Evolutionary conservation across 805 yeast genomes (phyloP), one percentile per base, ranked within the genome.

Genomic region (Wickerhamomyces bovis): DNA sequence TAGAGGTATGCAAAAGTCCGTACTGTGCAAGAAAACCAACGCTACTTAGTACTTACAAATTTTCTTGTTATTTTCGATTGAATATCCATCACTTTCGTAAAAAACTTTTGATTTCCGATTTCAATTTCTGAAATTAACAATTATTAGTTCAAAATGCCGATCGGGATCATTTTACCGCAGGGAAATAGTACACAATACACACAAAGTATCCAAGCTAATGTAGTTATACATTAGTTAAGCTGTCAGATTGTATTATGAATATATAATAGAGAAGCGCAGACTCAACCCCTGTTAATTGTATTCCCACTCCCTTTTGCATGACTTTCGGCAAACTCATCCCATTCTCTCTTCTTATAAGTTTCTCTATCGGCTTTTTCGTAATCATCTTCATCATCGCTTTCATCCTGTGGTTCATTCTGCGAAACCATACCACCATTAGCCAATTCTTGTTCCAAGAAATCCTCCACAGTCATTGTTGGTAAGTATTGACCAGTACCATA

Each of bases 381-480:
- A 51, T 84, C 78, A 51, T 85, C 89, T 47, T 83, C 89, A 6
- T 71, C 72, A 9, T 60, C 49, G 44, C 66, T 45, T 45, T 70
- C 61, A 44, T 68, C 52, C 43, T 60, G 55, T 45, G 67, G 62
- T 49, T 67, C 62, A 26, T 56, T 54, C 19, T 45, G 38, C 58
- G 70, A 69, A 36, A 78, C 71, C 73, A 90, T 85, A 46, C 92
- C 90, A 2, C 97, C 97, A 56, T 85, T 81, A 18, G 81, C 81
- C 51, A 86, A 70, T 61, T 94, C 99, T 55, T 88, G 80, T 42
- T 89, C 95, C 44, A 94, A 70, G 50, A 85, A 83, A 56, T 94
- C 97, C 53, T 94, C 99, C 0, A 94, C 89, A 0, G 96, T 72
- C 94, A 94, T 88, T 0, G 97, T 88, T 2, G 99, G 99, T 25